Evolutionary conservation across 192 early-diverging fungal species (phyloP).

Genomic region (Mortierella hygrophila): DNA sequence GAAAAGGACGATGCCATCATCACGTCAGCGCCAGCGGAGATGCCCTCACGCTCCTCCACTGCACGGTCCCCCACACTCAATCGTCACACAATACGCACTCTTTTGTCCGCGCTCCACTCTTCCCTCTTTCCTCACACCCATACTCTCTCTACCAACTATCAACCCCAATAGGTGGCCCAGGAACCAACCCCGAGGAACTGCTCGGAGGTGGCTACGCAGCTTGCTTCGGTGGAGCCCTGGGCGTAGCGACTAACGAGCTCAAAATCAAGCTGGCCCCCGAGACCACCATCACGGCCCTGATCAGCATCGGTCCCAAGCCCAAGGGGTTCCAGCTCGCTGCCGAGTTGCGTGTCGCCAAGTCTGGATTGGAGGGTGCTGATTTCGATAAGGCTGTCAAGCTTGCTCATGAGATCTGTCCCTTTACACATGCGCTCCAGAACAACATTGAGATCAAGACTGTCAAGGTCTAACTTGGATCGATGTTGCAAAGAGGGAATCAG

Average conservation of each 20-base stretch:
- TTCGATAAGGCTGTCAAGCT: conserved; percentile 60
- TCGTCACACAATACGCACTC: not conserved
- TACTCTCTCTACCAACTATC: not conserved
- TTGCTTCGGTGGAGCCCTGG: conserved; percentile 72
- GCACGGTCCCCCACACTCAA: not conserved
- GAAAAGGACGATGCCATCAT: not conserved
- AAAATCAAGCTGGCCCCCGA: conserved; percentile 59
- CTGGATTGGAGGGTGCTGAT: conserved; percentile 60
- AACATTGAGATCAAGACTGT: conserved; percentile 68
- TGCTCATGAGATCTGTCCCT: conserved; percentile 70
- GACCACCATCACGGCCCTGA: conserved; percentile 60
- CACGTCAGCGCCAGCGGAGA: not conserved
- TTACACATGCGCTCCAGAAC: conserved; percentile 64
- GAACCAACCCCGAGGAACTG: conserved; percentile 72
- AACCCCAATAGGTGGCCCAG: conserved; percentile 57
- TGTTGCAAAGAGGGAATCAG: not conserved
- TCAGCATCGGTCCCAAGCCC: conserved; percentile 66
- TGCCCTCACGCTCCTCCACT: not conserved
- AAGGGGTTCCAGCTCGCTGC: conserved; percentile 65
- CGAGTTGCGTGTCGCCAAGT: conserved; percentile 61
- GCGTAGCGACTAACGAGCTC: conserved; percentile 58
- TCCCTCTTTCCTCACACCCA: too few relatives aligned
- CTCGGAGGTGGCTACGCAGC: conserved; percentile 69
- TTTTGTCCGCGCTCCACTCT: not conserved
- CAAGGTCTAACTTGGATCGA: conserved; percentile 37